Evolutionary conservation across 2,329 filamentous ascomycete genomes (phyloP), one percentile per base, ranked within the genome.

Genomic region (Trichophyton schoenleinii): DNA sequence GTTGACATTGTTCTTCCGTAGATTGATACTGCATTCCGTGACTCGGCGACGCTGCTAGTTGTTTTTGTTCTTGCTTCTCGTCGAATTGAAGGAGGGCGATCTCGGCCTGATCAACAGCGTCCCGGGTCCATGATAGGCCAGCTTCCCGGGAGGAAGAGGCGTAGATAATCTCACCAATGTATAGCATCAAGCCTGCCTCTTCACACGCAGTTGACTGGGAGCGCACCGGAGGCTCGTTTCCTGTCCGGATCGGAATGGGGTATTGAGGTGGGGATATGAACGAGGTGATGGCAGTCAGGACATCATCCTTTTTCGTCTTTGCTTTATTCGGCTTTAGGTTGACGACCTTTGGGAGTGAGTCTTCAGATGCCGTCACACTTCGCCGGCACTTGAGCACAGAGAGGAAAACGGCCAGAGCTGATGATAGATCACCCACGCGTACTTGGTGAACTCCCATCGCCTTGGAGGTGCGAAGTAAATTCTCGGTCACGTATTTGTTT

Each of bases 121-220:
- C 89, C 61, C 90, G 83, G 0, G 92, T 96, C 92, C 92, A 97
- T 4, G 85, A 85, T 1, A 96, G 79, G 0, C 91, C 92, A 63
- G 87, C 86, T 57, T 89, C 85, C 18, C 72, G 77, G 18, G 78
- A 75, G n/a, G 82, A 80, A 3, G 82, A 82, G 0, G 89, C 83
- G 72, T 88, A 96, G 36, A 97, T 81, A 59, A 97, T 95, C 75
- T 97, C 92, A 62, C 92, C 92, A 64, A 97, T 92, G 73, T 96
- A 94, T 25, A 91, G 81, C 79, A 90, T 91, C 13, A 96, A 75
- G 0, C 84, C 89, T 2, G 91, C 90, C 73, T 96, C 91, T 66
- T 94, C 87, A 73, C 91, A 96, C 42, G 82, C 81, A 65, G 88
- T 84, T 31, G 80, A 78, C 8, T 83, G 70, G 61, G 82, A 83